Base-by-base conservation (phyloP, 768 basidiomycete genomes). In the Phlebiopsis gigantea region DNA sequence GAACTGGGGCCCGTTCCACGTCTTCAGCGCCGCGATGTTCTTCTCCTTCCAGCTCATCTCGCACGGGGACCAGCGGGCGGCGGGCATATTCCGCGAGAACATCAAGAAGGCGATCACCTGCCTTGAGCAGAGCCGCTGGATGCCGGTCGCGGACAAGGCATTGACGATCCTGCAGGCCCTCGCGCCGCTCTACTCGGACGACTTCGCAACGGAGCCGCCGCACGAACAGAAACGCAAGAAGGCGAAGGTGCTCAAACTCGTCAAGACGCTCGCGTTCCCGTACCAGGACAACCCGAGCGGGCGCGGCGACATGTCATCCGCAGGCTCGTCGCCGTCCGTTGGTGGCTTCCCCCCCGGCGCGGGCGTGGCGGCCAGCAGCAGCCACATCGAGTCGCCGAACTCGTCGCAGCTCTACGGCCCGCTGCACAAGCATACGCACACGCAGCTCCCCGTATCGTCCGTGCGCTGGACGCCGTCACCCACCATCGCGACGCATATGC, bases 41-140 rank as follows among this genome's bases (percentile, higher is more conserved):
- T 90, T 92, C 79, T 87, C 88, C n/a, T 91, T 91, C 73, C 89
- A 92, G 64, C 79, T 92, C 48, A 85, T 91, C 63, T 80, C 84
- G 31, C 85, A 88, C 63, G 86, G 88, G 50, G 87, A 88, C 59
- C 88, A 90, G 61, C 85, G 87, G 45, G 89, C 87, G 24, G 87
- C 87, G 43, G 81, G 80, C 26, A 75, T 89, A 31, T 90, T 90
- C 73, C 85, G 89, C 19, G 79, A 80, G 30, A 87, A 85, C 63
- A 87, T 93, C 64, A 80, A 79, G 63, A 87, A 85, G 67, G 83
- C 86, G 14, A 78, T 85, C 58, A 66, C 74, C 12, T 84, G 82
- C 19, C 76, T 91, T 26, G 85, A 87, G 58, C 81, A 84, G 63
- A 81, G 79, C 56, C 79, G 80, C 22, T 85, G 83, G 19, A 74